Evolutionary conservation across 1,284 basidiomycete genomes (phyloP).

Genomic region (Puccinia polysora): DNA sequence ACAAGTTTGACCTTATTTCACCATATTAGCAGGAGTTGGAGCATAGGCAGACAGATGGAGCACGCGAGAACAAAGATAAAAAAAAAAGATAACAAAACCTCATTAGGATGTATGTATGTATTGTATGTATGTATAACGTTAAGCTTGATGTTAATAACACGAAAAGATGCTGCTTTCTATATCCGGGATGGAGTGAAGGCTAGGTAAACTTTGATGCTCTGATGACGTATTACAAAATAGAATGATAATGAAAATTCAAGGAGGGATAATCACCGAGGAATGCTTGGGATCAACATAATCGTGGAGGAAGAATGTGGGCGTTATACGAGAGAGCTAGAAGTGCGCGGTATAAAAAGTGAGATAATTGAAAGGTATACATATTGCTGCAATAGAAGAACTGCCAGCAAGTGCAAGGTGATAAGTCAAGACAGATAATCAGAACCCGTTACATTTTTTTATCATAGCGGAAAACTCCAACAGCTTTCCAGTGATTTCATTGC

Average conservation of each 20-base stretch:
- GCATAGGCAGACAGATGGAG: not conserved
- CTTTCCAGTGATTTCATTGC: too few species aligned
- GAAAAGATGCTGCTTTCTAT: slow-evolving; percentile 14
- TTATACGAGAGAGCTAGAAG: too few species aligned
- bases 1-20: too few species aligned
- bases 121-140: slow-evolving; percentile 7
- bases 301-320: too few species aligned
- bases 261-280: not conserved
- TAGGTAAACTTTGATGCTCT: not conserved
- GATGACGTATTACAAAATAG: slow-evolving; percentile 6
- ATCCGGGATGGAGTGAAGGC: slow-evolving; percentile 12
- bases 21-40: too few species aligned
- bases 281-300: too few species aligned
- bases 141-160: slow-evolving; percentile 3
- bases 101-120: too few species aligned
- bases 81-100: not conserved
- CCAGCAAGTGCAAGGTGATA: not conserved
- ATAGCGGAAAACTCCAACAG: too few species aligned
- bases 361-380: slow-evolving; percentile 11
- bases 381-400: not conserved
- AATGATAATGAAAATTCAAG: not conserved
- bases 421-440: not conserved
- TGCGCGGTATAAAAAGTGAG: not conserved
- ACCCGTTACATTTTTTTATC: not conserved
- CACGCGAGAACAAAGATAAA: not conserved